Conservation (phyloP, 306 rosid genomes). For the Datisca glomerata region DNA sequence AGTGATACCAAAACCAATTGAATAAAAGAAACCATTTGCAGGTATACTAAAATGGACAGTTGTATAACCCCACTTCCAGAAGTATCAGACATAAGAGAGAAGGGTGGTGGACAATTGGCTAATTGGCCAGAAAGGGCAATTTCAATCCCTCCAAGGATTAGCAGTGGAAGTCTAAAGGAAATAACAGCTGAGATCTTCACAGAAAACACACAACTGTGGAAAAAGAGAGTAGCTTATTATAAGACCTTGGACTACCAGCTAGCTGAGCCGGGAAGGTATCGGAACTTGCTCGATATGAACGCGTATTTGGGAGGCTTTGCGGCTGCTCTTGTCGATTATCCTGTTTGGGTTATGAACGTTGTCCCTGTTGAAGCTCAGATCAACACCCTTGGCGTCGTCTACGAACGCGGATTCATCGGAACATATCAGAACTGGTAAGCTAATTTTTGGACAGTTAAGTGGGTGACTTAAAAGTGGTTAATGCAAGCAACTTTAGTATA, state of each 20-base stretch:
- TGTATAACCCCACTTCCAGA: conserved; percentile 84
- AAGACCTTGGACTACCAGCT: conserved; percentile 50
- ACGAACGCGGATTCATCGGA: conserved; percentile 83
- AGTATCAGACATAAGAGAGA: conserved; percentile 38
- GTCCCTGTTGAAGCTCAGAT: conserved; percentile 70
- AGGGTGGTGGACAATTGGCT: conserved; percentile 55
- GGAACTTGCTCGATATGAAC: conserved; percentile 88
- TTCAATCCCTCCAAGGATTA: conserved; percentile 74
- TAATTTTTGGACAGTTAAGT: no score
- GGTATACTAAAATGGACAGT: conserved; percentile 77
- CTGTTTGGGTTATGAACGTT: conserved; percentile 87
- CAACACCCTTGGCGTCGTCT: conserved; percentile 79
- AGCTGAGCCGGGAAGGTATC: conserved; percentile 59
- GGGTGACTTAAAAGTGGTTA: no score
- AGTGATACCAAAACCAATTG: conserved; percentile 76
- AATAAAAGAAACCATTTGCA: conserved; percentile 6
- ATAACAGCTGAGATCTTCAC: conserved; percentile 45
- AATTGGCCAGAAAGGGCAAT: conserved; percentile 79
- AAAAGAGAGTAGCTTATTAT: conserved; percentile 54
- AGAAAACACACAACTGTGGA: conserved; percentile 54
- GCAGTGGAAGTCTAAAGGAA: conserved; percentile 48
- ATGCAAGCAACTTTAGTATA: no score
- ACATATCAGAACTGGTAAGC: conserved; percentile 84
- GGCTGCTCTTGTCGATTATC: conserved; percentile 63
- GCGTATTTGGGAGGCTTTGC: conserved; percentile 83